phyloP scores from a whole-genome alignment of 768 basidiomycete species.

The Mycena vitilis region DNA sequence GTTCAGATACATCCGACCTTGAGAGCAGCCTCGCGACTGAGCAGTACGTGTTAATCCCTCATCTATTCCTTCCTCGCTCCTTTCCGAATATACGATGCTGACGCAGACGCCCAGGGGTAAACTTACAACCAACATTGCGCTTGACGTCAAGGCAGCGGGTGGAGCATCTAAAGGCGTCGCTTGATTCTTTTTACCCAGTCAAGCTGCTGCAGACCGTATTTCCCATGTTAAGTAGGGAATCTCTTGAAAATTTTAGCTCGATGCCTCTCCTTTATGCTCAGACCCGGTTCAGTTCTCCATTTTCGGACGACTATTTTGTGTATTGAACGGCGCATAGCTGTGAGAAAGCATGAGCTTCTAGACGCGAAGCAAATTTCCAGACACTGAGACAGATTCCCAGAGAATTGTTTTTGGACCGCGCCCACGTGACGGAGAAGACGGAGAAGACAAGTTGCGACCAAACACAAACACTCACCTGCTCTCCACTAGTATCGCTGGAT shows the following conservation, averaged over 20 bases:
- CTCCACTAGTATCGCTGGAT: not conserved
- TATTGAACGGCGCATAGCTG: too few species aligned
- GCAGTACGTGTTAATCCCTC: conserved; percentile 35
- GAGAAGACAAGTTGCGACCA: not conserved
- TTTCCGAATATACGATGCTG: not conserved
- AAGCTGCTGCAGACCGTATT: conserved; percentile 13
- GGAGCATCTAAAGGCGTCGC: conserved; percentile 44
- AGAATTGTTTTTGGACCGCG: too few species aligned
- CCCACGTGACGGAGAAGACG: too few species aligned
- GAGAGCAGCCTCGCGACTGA: conserved; percentile 43
- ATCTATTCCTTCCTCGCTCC: not conserved
- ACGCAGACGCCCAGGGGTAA: conserved; percentile 41
- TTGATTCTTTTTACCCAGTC: conserved; percentile 24
- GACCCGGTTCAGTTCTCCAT: too few species aligned
- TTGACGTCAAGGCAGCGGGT: conserved; percentile 47
- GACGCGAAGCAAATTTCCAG: too few species aligned
- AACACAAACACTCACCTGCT: not conserved
- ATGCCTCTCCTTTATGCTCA: conserved; percentile 10
- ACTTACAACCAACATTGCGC: conserved; percentile 50
- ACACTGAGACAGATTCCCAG: too few species aligned
- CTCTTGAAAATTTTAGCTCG: conserved; percentile 21
- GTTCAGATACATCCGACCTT: conserved; percentile 43
- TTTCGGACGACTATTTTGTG: too few species aligned
- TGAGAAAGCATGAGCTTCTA: too few species aligned
- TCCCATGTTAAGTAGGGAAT: conserved; percentile 27